Percentiles rank a stretch among this genome's conserved stretches.
These are phyloP conservation scores for Aspergillus novofumigatus DNA, from an alignment of 2,329 filamentous ascomycete species.

Conservation along the genomic window DNA sequence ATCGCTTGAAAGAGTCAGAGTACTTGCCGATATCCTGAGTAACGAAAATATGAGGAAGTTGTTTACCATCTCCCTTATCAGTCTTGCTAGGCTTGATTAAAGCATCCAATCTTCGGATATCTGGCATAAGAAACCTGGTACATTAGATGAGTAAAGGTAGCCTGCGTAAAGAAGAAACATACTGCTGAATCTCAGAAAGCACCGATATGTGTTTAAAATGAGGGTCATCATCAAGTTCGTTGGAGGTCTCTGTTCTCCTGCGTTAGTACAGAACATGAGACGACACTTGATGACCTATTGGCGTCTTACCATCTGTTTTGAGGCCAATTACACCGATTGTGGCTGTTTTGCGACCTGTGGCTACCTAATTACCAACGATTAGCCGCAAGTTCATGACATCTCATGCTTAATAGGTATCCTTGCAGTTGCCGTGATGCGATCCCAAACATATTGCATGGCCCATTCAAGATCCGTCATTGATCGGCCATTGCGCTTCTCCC, in stretches of 20 bases:
- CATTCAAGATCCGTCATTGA: slow-evolving; percentile 79
- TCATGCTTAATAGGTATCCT: slow-evolving; percentile 28
- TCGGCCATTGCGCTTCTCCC: slow-evolving; percentile 64
- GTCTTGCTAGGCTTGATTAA: slow-evolving; percentile 65
- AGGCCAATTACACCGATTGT: slow-evolving; percentile 77
- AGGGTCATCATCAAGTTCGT: slow-evolving; percentile 61
- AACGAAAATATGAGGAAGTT: background rate
- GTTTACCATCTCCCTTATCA: slow-evolving; percentile 65
- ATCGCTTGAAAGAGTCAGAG: slow-evolving; percentile 48
- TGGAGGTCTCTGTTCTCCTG: slow-evolving; percentile 54
- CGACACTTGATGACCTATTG: background rate
- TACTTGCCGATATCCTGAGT: background rate
- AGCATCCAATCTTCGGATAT: slow-evolving; percentile 62
- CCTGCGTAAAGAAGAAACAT: slow-evolving; percentile 43
- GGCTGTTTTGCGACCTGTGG: slow-evolving; percentile 69
- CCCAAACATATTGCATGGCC: slow-evolving; percentile 89
- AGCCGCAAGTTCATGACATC: background rate
- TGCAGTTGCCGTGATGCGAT: slow-evolving; percentile 76
- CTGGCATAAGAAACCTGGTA: slow-evolving; percentile 59
- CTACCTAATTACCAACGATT: slow-evolving; percentile 39
- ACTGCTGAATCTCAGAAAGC: slow-evolving; percentile 61
- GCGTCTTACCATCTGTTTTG: slow-evolving; percentile 61
- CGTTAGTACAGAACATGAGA: slow-evolving; percentile 10
- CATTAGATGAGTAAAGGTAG: slow-evolving; percentile 6
- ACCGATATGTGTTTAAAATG: slow-evolving; percentile 80